A percentile compares a stretch with the other conserved stretches of the same genome.
Evolutionary conservation across 148 eudicot genomes (phyloP).

Genomic region (Heliosperma pusillum): DNA sequence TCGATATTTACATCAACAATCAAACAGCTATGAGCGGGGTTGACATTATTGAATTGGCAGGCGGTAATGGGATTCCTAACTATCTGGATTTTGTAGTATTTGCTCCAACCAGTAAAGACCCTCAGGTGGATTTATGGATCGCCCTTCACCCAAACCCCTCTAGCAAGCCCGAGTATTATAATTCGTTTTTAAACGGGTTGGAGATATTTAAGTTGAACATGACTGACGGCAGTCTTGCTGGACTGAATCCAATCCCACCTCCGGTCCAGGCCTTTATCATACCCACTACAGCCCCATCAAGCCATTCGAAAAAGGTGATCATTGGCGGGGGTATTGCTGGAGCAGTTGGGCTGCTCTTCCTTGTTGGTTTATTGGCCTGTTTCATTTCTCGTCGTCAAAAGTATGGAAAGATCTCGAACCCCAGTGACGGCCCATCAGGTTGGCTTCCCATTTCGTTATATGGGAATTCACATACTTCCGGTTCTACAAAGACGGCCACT

Average conservation of each 20-base stretch:
- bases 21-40: constrained; percentile 52
- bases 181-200: constrained; percentile 78
- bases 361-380: constrained; percentile 56
- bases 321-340: constrained; percentile 83
- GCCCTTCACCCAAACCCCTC: constrained; percentile 49
- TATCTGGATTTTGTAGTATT: constrained; percentile 53
- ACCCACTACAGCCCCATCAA: constrained; percentile 12
- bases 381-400: constrained; percentile 41
- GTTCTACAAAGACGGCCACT: constrained; percentile 80
- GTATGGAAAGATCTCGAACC: constrained; percentile 55
- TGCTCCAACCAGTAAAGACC: constrained; percentile 42
- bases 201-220: constrained; percentile 74
- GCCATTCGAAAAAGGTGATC: constrained; percentile 32
- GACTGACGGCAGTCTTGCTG: constrained; percentile 63
- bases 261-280: constrained; percentile 35
- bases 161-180: constrained; percentile 44
- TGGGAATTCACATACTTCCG: constrained; percentile 85
- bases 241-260: constrained; percentile 72
- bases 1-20: constrained; percentile 62
- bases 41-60: constrained; percentile 57
- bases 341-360: constrained; percentile 43
- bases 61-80: constrained; percentile 41
- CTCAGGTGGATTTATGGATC: constrained; percentile 78
- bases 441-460: constrained; percentile 97
- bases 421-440: constrained; percentile 84